These are phyloP conservation scores for Elaeagnus macrophylla DNA, from an alignment of 306 rosid species.

Conservation along the genomic window DNA sequence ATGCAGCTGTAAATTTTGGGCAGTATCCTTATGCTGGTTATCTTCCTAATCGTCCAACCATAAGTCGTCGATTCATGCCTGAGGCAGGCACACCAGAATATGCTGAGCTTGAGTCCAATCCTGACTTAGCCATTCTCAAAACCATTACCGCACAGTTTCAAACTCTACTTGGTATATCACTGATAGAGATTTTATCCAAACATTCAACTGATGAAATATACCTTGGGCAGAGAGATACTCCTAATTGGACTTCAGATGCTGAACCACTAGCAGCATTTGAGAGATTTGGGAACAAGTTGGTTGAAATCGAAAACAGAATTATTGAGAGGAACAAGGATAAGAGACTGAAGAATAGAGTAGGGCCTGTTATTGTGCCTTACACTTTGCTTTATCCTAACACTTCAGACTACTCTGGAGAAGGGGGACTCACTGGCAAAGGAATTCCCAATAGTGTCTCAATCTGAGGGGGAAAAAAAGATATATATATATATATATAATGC, in stretches of 20 bases:
- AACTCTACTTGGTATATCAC: conserved; percentile 74
- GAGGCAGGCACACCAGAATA: conserved; percentile 76
- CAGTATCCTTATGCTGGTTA: conserved; percentile 89
- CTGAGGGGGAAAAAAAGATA: too few species aligned
- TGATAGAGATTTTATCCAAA: conserved; percentile 70
- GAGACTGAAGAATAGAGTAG: conserved; percentile 64
- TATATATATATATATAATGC: too few species aligned
- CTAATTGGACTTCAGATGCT: conserved; percentile 56
- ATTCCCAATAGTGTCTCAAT: conserved; percentile 89
- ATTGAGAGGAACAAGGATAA: conserved; percentile 41
- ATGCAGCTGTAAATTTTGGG: conserved; percentile 95
- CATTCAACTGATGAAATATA: conserved; percentile 85
- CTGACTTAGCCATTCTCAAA: conserved; percentile 64
- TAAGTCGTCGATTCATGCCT: conserved; percentile 93
- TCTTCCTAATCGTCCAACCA: conserved; percentile 91
- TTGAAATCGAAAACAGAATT: conserved; percentile 51
- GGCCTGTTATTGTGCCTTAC: conserved; percentile 63
- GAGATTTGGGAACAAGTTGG: conserved; percentile 41
- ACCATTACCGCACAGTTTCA: conserved; percentile 88
- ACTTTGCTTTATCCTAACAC: conserved; percentile 76
- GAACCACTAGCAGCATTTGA: conserved; percentile 53
- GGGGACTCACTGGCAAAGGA: conserved; percentile 89
- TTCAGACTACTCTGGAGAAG: conserved; percentile 47
- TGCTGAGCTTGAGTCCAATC: conserved; percentile 52
- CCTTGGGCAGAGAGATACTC: conserved; percentile 67